phyloP scores from a whole-genome alignment of 768 basidiomycete species.

The Erythrobasidium yunnanense region DNA sequence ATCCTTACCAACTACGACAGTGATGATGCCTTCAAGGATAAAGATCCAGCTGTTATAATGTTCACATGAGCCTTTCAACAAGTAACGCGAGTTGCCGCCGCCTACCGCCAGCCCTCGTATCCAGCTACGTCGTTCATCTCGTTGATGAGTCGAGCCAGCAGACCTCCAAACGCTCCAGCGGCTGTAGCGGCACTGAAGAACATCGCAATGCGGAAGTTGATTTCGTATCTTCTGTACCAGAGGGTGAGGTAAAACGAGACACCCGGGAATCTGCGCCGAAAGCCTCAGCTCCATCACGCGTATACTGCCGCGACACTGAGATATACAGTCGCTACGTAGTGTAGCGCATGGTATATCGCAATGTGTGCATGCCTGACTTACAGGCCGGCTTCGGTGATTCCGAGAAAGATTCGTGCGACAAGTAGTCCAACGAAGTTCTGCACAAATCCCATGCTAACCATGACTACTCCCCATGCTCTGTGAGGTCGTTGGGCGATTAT shows the following conservation, averaged over 20 bases:
- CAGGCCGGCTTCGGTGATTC: slow-evolving; percentile 42
- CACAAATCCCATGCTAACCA: slow-evolving; percentile 41
- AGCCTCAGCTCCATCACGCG: too few species aligned
- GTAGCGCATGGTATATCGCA: too few species aligned
- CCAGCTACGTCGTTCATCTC: slow-evolving; percentile 43
- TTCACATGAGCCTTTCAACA: too few species aligned
- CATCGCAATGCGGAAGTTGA: slow-evolving; percentile 58
- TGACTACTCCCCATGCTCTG: slow-evolving; percentile 57
- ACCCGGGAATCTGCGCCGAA: too few species aligned
- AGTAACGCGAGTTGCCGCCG: too few species aligned
- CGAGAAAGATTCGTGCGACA: slow-evolving; percentile 44
- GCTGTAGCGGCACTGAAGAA: slow-evolving; percentile 71
- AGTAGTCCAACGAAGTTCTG: slow-evolving; percentile 48
- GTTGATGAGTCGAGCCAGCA: slow-evolving; percentile 51
- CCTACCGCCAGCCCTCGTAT: slow-evolving; percentile 47
- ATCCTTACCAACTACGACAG: too few species aligned
- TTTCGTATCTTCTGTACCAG: slow-evolving; percentile 75
- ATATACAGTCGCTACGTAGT: too few species aligned
- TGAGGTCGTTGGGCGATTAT: too few species aligned
- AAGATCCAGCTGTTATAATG: slow-evolving; percentile 41
- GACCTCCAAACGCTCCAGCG: slow-evolving; percentile 47
- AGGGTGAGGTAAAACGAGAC: too few species aligned
- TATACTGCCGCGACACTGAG: slow-evolving; percentile 31
- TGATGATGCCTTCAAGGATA: slow-evolving; percentile 34
- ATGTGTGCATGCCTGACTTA: too few species aligned